Conservation (phyloP, 768 basidiomycete species). For the Postia placenta region DNA sequence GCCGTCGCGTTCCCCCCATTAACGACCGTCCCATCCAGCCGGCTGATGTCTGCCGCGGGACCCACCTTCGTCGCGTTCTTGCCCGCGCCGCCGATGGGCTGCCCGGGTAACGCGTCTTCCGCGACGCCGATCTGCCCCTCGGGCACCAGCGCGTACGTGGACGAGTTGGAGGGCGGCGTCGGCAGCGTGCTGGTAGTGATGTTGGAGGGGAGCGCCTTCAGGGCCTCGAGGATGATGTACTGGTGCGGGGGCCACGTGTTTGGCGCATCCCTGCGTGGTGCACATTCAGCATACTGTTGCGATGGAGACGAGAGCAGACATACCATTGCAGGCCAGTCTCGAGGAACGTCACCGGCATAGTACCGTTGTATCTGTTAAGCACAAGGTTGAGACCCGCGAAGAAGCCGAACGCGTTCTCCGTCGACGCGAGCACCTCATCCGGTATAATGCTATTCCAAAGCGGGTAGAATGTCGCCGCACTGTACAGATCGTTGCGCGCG, state of each 20-base stretch:
- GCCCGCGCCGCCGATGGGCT: constrained; percentile 40
- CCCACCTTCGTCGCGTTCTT: constrained; percentile 48
- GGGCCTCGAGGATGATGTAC: constrained; percentile 73
- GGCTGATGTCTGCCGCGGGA: constrained; percentile 56
- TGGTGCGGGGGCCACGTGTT: constrained; percentile 87
- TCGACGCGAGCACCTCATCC: constrained; percentile 49
- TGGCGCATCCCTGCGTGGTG: constrained; percentile 73
- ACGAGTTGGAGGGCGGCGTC: constrained; percentile 40
- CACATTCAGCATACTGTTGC: too few species aligned
- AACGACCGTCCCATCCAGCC: constrained; percentile 44
- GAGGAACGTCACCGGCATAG: constrained; percentile 74
- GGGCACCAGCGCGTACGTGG: constrained; percentile 66
- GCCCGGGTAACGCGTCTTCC: constrained; percentile 67
- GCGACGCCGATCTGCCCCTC: constrained; percentile 72
- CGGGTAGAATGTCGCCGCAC: constrained; percentile 77
- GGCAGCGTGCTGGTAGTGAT: constrained; percentile 56
- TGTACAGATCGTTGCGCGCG: constrained; percentile 58
- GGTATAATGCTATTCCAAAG: constrained; percentile 87
- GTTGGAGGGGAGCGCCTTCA: constrained; percentile 68
- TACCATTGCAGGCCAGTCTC: constrained; percentile 80
- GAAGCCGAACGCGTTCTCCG: constrained; percentile 57
- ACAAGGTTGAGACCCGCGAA: constrained; percentile 77
- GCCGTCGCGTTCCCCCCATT: constrained; percentile 61
- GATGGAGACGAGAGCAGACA: constrained; percentile 5
- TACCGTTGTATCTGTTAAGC: constrained; percentile 82